Percentiles rank a stretch among this genome's conserved stretches.
Conservation (phyloP, 176 grass and related monocot species). For the Typha latifolia region DNA sequence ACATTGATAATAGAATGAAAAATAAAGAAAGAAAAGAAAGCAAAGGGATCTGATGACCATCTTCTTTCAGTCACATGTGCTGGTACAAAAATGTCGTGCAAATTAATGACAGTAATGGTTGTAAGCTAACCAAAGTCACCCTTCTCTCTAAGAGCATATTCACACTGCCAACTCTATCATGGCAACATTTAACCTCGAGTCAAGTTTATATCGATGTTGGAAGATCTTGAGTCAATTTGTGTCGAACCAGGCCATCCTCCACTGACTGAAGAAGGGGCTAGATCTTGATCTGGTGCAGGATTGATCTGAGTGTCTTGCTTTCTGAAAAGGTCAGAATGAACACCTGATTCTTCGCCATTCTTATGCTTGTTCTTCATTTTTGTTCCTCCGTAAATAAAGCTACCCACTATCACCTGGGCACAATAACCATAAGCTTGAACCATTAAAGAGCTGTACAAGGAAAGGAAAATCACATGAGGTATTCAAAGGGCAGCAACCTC, state of each 20-base stretch:
- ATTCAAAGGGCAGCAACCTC: no score
- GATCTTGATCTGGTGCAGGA: neutral
- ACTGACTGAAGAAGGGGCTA: neutral
- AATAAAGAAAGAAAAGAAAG: no score
- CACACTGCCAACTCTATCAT: no score
- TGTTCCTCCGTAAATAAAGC: constrained; percentile 25
- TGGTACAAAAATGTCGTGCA: no score
- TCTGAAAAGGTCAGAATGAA: neutral
- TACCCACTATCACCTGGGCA: constrained; percentile 29
- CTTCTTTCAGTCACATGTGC: no score
- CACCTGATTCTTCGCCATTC: neutral
- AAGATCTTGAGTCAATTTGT: neutral
- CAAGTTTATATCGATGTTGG: neutral
- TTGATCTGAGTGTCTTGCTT: neutral
- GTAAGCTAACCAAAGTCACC: no score
- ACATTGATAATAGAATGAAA: no score
- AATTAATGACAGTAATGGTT: no score
- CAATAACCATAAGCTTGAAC: neutral
- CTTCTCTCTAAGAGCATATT: no score
- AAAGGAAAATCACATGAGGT: neutral
- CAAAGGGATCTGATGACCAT: no score
- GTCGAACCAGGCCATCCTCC: neutral
- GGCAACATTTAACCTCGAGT: neutral
- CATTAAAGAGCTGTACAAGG: neutral
- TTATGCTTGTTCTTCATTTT: constrained; percentile 19